Percentiles rank a stretch among this genome's conserved stretches.
Conservation (phyloP, 164 flowering plant species). For the Chloranthus sessilifolius region DNA sequence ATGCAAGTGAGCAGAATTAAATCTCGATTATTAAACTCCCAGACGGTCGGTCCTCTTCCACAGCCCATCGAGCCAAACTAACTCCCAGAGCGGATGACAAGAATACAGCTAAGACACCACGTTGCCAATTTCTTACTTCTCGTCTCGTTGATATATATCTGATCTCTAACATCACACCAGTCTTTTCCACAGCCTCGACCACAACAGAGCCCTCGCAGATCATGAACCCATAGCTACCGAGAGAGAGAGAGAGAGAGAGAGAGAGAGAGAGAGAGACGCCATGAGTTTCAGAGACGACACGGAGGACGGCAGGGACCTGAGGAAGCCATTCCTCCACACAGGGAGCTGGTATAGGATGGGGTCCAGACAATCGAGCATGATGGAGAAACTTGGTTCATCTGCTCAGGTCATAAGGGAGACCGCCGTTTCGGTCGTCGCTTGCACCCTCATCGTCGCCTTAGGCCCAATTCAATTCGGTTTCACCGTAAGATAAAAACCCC, state of each 20-base stretch:
- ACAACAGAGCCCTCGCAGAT: no score
- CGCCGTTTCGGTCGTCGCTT: conserved; percentile 64
- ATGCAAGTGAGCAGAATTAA: no score
- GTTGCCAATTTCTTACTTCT: no score
- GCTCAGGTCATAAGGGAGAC: conserved; percentile 54
- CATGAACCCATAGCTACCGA: no score
- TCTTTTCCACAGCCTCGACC: background rate
- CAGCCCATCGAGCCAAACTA: no score
- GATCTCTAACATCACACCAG: no score
- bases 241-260: no score
- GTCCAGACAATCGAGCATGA: conserved; percentile 53
- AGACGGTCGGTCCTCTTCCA: no score
- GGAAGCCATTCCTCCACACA: conserved; percentile 69
- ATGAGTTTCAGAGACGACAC: conserved; percentile 67
- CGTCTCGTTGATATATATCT: no score
- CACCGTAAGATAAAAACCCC: conserved; percentile 35
- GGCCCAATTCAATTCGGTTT: conserved; percentile 95
- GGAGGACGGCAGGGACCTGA: conserved; percentile 44
- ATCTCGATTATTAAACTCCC: no score
- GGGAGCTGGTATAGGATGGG: conserved; percentile 77
- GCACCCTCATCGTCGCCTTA: conserved; percentile 79
- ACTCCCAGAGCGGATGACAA: no score
- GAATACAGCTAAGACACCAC: no score
- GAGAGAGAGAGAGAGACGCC: background rate
- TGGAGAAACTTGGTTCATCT: conserved; percentile 38